A percentile compares a stretch with the other conserved stretches of the same genome.
These are phyloP conservation scores for Globisporangium irregulare DNA, from an alignment of 352 stramenopile species.

Conservation along the genomic window DNA sequence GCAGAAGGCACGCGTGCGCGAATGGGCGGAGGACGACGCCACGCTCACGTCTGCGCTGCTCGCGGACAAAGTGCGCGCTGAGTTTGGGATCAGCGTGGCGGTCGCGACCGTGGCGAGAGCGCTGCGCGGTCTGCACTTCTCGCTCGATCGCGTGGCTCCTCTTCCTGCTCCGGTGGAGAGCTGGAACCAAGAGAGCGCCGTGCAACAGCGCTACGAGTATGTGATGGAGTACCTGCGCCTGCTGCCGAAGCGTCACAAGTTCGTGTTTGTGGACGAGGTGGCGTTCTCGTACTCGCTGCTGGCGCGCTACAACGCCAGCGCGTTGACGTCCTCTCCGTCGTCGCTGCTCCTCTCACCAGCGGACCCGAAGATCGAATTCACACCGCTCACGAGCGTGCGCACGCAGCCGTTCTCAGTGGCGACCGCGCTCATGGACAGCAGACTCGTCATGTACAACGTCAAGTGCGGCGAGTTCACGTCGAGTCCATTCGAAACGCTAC, in stretches of 20 bases:
- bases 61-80: not conserved
- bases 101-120: not conserved
- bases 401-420: not conserved
- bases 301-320: not conserved
- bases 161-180: not conserved
- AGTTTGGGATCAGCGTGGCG: not conserved
- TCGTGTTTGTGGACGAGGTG: slow-evolving; percentile 2
- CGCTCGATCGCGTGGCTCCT: not conserved
- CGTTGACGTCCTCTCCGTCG: not conserved
- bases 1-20: slow-evolving; percentile 1
- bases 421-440: not conserved
- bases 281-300: slow-evolving; percentile 4
- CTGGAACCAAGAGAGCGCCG: not conserved
- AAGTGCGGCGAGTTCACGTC: not conserved
- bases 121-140: slow-evolving; percentile 5
- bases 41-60: not conserved
- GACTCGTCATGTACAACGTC: not conserved
- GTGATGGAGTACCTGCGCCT: slow-evolving; percentile 2
- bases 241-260: slow-evolving; percentile 4
- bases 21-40: slow-evolving; percentile 1
- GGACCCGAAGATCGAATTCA: not conserved
- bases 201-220: not conserved
- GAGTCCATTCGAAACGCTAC: not conserved
- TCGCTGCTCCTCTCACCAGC: not conserved
- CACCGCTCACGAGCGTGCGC: not conserved